A percentile compares a stretch with the other conserved stretches of the same genome.
phyloP scores from a whole-genome alignment of 2,329 filamentous ascomycete genomes.

The Fusarium haematococcum region DNA sequence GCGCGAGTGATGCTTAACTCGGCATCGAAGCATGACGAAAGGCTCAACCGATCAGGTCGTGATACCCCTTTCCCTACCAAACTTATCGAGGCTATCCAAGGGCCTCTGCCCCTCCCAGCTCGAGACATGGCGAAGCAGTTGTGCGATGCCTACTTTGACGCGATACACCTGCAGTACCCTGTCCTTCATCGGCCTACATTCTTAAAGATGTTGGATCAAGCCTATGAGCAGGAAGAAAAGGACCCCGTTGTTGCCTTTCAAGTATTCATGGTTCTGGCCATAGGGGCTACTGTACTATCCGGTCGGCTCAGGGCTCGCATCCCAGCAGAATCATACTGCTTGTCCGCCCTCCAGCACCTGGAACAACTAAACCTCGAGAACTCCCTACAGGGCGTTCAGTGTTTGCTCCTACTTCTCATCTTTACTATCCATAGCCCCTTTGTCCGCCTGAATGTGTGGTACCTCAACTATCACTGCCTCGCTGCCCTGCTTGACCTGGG shows the following conservation, averaged over 20 bases:
- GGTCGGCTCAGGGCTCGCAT: slow-evolving; percentile 57
- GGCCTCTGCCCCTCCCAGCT: slow-evolving; percentile 47
- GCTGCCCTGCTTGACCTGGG: slow-evolving; percentile 64
- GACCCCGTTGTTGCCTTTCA: slow-evolving; percentile 57
- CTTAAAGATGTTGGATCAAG: slow-evolving; percentile 51
- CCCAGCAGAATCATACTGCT: slow-evolving; percentile 61
- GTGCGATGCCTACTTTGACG: slow-evolving; percentile 60
- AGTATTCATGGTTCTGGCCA: slow-evolving; percentile 65
- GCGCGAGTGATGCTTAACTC: slow-evolving; percentile 61
- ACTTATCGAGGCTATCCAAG: slow-evolving; percentile 48
- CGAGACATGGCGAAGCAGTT: slow-evolving; percentile 54
- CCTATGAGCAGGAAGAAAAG: slow-evolving; percentile 48
- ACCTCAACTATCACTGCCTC: slow-evolving; percentile 66
- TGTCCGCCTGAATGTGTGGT: slow-evolving; percentile 64
- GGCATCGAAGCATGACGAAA: slow-evolving; percentile 43
- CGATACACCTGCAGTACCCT: slow-evolving; percentile 61
- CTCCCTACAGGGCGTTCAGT: slow-evolving; percentile 62
- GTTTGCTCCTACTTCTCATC: slow-evolving; percentile 58
- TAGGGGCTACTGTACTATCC: slow-evolving; percentile 59
- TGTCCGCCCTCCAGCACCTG: slow-evolving; percentile 59
- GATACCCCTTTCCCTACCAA: slow-evolving; percentile 41
- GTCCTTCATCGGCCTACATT: slow-evolving; percentile 61
- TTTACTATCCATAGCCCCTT: slow-evolving; percentile 64
- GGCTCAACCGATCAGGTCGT: slow-evolving; percentile 5
- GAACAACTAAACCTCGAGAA: slow-evolving; percentile 61